A percentile compares a stretch with the other conserved stretches of the same genome.
Evolutionary conservation across 1,284 basidiomycete species (phyloP).

Genomic region (Rhizopogon hawkerae): DNA sequence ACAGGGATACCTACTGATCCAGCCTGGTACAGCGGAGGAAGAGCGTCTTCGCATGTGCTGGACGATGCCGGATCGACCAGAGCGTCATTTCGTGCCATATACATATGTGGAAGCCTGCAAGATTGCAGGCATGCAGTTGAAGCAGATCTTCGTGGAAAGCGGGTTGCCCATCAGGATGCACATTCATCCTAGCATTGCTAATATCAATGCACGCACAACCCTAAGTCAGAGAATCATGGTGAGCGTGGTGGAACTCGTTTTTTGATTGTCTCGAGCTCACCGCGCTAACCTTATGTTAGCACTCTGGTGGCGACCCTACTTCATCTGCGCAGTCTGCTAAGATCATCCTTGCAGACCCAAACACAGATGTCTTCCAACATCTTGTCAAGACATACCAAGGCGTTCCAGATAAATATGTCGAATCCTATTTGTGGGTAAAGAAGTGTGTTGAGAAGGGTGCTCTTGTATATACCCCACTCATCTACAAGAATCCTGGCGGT

Average conservation of each 20-base stretch:
- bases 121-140: slow-evolving; percentile 57
- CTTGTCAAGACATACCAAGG: slow-evolving; percentile 63
- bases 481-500: slow-evolving; percentile 75
- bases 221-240: slow-evolving; percentile 63
- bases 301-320: slow-evolving; percentile 68
- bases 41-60: slow-evolving; percentile 64
- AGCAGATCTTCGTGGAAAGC: slow-evolving; percentile 63
- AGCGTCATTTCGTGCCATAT: slow-evolving; percentile 67
- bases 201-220: slow-evolving; percentile 56
- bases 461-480: slow-evolving; percentile 57
- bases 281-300: slow-evolving; percentile 31
- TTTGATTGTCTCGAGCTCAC: neutral
- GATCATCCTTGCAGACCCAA: slow-evolving; percentile 69
- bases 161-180: slow-evolving; percentile 60
- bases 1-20: slow-evolving; percentile 63
- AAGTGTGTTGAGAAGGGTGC: slow-evolving; percentile 62
- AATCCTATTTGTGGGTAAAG: slow-evolving; percentile 73
- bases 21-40: slow-evolving; percentile 57
- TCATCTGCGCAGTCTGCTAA: slow-evolving; percentile 57
- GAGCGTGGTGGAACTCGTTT: slow-evolving; percentile 18
- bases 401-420: slow-evolving; percentile 60
- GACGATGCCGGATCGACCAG: slow-evolving; percentile 55
- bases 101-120: slow-evolving; percentile 74
- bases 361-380: slow-evolving; percentile 61
- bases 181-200: slow-evolving; percentile 69